Percentiles rank a stretch among this genome's conserved stretches.
phyloP scores from a whole-genome alignment of 208 protist genomes.

The Leishmania lainsoni region DNA sequence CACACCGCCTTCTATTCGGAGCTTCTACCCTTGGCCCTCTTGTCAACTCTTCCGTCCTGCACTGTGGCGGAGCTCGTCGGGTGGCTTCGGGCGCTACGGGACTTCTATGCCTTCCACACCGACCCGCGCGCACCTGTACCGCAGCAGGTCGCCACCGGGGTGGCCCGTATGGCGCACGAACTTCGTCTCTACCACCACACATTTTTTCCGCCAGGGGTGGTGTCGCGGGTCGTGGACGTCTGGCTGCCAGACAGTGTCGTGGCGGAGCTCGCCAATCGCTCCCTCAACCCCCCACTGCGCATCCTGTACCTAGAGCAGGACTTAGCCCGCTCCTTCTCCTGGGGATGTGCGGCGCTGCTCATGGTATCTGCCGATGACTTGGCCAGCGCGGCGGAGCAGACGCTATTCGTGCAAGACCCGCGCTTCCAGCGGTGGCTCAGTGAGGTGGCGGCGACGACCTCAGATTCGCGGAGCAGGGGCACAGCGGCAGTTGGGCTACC shows the following conservation, averaged over 20 bases:
- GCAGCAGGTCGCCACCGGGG: conserved; percentile 58
- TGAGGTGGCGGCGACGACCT: not conserved
- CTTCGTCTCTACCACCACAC: conserved; percentile 56
- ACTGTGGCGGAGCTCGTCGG: conserved; percentile 36
- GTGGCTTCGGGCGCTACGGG: conserved; percentile 64
- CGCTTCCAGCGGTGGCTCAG: conserved; percentile 29
- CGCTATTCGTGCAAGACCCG: conserved; percentile 39
- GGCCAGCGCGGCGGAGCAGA: conserved; percentile 26
- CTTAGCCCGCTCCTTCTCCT: conserved; percentile 35
- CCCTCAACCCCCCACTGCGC: conserved; percentile 59
- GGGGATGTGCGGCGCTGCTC: conserved; percentile 38
- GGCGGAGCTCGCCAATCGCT: conserved; percentile 49
- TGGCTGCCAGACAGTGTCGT: conserved; percentile 50
- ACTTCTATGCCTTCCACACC: conserved; percentile 54
- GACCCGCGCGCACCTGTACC: conserved; percentile 45
- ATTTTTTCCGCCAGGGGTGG: conserved; percentile 56
- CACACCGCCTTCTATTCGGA: conserved; percentile 69
- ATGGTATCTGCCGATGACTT: conserved; percentile 45
- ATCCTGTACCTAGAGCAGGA: conserved; percentile 55
- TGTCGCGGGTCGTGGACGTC: conserved; percentile 38
- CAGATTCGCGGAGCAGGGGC: not conserved
- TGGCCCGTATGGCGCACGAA: conserved; percentile 64
- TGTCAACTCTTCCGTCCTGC: conserved; percentile 63
- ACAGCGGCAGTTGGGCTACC: not conserved
- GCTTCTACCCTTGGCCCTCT: conserved; percentile 70